Conservation (phyloP, 108 stramenopile genomes). For the Cylindrotheca closterium region DNA sequence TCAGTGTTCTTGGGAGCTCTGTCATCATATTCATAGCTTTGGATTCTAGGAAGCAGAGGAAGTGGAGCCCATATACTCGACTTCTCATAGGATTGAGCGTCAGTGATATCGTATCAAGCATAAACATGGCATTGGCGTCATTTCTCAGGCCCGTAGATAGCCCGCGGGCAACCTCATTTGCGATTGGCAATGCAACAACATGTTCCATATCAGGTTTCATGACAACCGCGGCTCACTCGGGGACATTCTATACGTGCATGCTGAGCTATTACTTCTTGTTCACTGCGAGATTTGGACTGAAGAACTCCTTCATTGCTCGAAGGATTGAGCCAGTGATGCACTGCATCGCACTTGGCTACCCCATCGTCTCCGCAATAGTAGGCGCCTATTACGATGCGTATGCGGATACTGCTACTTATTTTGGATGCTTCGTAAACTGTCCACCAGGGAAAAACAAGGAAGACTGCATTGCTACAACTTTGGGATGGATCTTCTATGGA, state of each 20-base stretch:
- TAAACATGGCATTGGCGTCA: background rate
- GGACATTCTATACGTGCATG: conserved; percentile 21
- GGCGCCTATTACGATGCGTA: conserved; percentile 10
- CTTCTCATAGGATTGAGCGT: conserved; percentile 22
- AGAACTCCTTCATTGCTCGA: background rate
- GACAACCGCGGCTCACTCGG: conserved; percentile 11
- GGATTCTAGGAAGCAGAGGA: background rate
- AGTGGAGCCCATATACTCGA: conserved; percentile 9
- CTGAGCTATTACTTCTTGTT: conserved; percentile 31
- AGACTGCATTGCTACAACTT: background rate
- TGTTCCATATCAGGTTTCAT: conserved; percentile 30
- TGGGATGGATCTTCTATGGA: conserved; percentile 14
- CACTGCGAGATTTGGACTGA: conserved; percentile 18
- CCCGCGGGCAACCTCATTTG: conserved; percentile 7
- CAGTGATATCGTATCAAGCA: conserved; percentile 13
- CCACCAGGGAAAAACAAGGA: background rate
- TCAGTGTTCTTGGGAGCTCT: conserved; percentile 14
- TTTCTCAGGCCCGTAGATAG: conserved; percentile 5
- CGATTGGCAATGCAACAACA: conserved; percentile 27
- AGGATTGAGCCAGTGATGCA: conserved; percentile 19
- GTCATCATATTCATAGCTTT: conserved; percentile 13
- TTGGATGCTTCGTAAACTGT: conserved; percentile 6
- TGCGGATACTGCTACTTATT: conserved; percentile 3
- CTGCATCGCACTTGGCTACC: background rate
- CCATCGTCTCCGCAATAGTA: conserved; percentile 3